phyloP scores from a whole-genome alignment of 352 stramenopile genomes.

The Pythium apleroticum region DNA sequence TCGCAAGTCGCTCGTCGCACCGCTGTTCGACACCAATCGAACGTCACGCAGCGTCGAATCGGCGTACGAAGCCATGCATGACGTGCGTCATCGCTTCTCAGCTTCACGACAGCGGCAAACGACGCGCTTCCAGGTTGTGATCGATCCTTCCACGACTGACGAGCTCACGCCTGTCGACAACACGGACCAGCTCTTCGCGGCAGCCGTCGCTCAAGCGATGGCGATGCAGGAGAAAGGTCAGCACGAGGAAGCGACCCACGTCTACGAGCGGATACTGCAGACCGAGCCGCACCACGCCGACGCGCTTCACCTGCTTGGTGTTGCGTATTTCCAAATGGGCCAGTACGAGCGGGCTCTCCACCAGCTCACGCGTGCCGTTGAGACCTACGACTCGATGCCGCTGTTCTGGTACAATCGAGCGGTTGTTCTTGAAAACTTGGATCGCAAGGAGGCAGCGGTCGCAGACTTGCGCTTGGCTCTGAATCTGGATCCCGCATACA shows the following conservation, averaged over 20 bases:
- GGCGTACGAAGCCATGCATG: conserved; percentile 64
- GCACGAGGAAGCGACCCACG: conserved; percentile 26
- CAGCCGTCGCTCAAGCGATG: conserved; percentile 28
- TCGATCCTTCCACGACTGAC: conserved; percentile 29
- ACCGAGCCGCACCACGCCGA: conserved; percentile 33
- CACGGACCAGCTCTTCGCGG: conserved; percentile 17
- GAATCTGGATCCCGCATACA: conserved; percentile 22
- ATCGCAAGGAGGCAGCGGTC: conserved; percentile 4
- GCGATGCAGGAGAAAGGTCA: conserved; percentile 32
- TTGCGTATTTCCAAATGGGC: conserved; percentile 21
- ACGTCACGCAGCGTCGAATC: conserved; percentile 66
- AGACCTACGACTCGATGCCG: conserved; percentile 5
- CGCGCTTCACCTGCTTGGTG: conserved; percentile 51
- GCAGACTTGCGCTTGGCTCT: conserved; percentile 20
- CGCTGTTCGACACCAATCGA: conserved; percentile 73
- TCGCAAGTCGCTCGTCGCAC: conserved; percentile 32
- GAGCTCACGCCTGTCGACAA: conserved; percentile 2
- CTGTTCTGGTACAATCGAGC: conserved; percentile 27
- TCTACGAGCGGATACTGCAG: conserved; percentile 45
- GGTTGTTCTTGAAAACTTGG: conserved; percentile 10
- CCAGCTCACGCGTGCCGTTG: conserved; percentile 26
- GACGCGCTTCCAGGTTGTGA: conserved; percentile 40
- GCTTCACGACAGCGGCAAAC: neutral
- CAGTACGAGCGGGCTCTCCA: conserved; percentile 19
- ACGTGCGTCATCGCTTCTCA: conserved; percentile 37